Conservation (phyloP, 169 alveolate species). For the Plasmodium malariae region DNA sequence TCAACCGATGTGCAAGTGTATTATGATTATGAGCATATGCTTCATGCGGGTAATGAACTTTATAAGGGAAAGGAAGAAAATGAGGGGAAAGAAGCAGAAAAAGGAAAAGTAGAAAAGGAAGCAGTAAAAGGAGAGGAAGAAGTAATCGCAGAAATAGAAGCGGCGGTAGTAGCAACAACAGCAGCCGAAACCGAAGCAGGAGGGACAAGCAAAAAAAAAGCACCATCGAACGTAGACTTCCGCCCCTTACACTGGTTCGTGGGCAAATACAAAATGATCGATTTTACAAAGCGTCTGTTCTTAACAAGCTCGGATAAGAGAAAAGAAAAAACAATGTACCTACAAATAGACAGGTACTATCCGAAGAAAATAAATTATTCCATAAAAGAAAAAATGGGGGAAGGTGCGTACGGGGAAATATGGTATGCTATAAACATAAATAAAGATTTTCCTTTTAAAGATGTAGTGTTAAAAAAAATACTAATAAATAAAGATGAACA, state of each 20-base stretch:
- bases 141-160: neutral
- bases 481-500: slow-evolving; percentile 42
- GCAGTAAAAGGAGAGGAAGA: neutral
- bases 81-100: slow-evolving; percentile 2
- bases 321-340: neutral
- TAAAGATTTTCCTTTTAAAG: slow-evolving; percentile 7
- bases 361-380: slow-evolving; percentile 40
- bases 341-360: slow-evolving; percentile 4
- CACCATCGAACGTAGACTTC: neutral
- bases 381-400: slow-evolving; percentile 38
- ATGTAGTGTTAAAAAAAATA: slow-evolving; percentile 59
- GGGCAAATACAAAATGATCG: slow-evolving; percentile 39
- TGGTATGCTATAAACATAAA: slow-evolving; percentile 69
- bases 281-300: slow-evolving; percentile 34
- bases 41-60: neutral
- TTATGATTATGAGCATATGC: slow-evolving; percentile 38
- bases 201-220: neutral
- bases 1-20: slow-evolving; percentile 20
- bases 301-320: slow-evolving; percentile 2
- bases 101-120: neutral
- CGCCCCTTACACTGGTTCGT: no score
- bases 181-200: neutral
- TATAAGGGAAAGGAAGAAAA: neutral
- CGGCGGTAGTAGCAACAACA: neutral
- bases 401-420: slow-evolving; percentile 62